Base-by-base conservation (phyloP, 768 basidiomycete genomes). In the Lactarius hatsudake region DNA sequence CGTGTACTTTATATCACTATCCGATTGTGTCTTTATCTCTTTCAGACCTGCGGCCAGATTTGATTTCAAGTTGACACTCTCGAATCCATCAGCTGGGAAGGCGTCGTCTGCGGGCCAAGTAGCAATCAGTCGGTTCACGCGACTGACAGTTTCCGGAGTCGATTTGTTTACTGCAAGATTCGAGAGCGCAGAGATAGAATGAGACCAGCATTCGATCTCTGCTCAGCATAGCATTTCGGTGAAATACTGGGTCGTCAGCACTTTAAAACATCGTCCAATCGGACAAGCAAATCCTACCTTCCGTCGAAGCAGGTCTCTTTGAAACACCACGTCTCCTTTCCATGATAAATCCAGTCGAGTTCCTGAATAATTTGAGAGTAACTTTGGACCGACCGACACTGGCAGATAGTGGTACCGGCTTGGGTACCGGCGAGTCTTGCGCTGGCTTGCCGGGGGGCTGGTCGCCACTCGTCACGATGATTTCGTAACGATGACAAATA, bases 191-290 rank as follows among this genome's bases (percentile, higher is more conserved):
- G 78, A 82, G 65, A 93, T 76, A 40, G 88, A 84, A 62, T 86
- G 88, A 59, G 85, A 81, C 91, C 91, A 94, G 72, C 81, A 88
- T 63, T 90, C 86, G 69, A 90, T 78, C 79, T 93, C 91, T 94
- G 71, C 51, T 48, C 65, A 71, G 20, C 56, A 18, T 6, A 15
- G 26, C 17, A n/a, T 42, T 59, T 28, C 6, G 59, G 38, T 26
- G 10, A 23, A 59, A 51, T 30, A 17, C 30, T 13, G 3, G 17
- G 57, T 5, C 3, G 62, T 68, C 65, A 73, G 71, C 60, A 40
- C 57, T 62, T 20, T 32, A 51, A 23, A 55, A 66, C 38, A 43
- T 69, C 69, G 62, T 60, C 64, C 53, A 56, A 36, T 51, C 62
- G 42, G 55, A 63, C 75, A 64, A 42, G 65, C 42, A 54, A 64